Base-by-base conservation (phyloP, 306 rosid species). In the Trichosanthes truncata region DNA sequence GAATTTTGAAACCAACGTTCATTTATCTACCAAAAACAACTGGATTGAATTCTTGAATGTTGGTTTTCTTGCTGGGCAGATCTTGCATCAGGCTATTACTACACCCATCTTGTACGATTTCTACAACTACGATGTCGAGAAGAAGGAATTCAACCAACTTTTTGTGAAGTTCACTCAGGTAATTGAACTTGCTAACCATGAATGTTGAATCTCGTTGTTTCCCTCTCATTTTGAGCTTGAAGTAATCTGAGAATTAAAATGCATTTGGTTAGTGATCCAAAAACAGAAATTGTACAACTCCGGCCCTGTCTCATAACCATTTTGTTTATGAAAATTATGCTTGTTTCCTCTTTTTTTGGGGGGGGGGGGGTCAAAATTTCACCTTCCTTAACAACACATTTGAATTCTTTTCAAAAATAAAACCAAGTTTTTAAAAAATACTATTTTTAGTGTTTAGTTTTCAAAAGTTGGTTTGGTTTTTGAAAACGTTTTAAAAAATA, bases 101-200 rank as follows among this genome's bases (percentile, higher is more conserved):
- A 82, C 85, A 36, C 92, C 95, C 3, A 82, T 89, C 60, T 87
- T 88, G 85, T 89, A 86, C 45, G 95, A 90, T 72, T 90, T 90
- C 83, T 90, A 90, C 80, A 88, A 90, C 87, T 88, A 87, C 6
- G 95, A 90, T 20, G 84, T 81, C 0, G 92, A 88, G 81, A 83
- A 82, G 62, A 85, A 81, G 31, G 95, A 88, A 79, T 90, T 87
- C 25, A 81, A 82, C 81, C 84, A 88, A 56, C 92, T 87, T 20
- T 90, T 90, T n/a, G 61, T 87, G 55, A 84, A 83, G 85, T 90
- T 90, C 76, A 80, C 95, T 41, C 89, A 88, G 95, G 95, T 88
- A 29, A 77, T 43, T 14, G 40, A 46, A 46, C 73, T 31, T 31
- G 6, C 9, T 18, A 18, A 10, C 31, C 75, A 10, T 21, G 53